Evolutionary conservation across 352 stramenopile species (phyloP), one percentile per base, ranked within the genome.

Genomic region (Phytophthora uliginosa): DNA sequence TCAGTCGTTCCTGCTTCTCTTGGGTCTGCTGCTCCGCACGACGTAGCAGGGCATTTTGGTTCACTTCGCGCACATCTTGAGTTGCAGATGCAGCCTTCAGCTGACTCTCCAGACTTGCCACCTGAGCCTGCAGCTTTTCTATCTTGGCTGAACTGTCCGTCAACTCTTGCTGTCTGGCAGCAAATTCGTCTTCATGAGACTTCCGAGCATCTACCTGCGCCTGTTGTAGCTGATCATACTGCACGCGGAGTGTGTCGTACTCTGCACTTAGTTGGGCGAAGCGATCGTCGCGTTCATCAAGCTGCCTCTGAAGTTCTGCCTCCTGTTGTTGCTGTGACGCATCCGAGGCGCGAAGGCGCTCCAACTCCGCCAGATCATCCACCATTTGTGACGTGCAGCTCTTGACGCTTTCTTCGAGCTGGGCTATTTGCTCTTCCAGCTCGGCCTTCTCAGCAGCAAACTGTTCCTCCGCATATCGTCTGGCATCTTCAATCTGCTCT

Each of bases 211-310:
- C 62, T 40, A 69, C 59, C 7, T 77, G 59, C 12, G 65, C 69
- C 20, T 64, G 66, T n/a, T 78, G 67, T 0, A 76, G 57, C 17
- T 81, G 71, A 52, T 91, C 50, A 33, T 78, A 83, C 6, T 82
- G 68, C 2, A 74, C 55, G 42, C 73, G 74, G 1, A 91, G 77
- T 2, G 58, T 69, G 53, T 92, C 82, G 61, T 89, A 93, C 69
- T 91, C 81, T 1, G 50, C 60, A 38, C 74, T 87, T 34, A 91
- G 74, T 55, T 92, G 84, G 0, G 72, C 54, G 56, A 91, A 93
- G 3, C 83, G 77, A 53, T 85, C 69, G 38, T 90, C 87, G 51
- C 76, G 63, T n/a, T 91, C 82, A 59, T 88, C 77, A 10, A 93
- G 56, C 59, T 88, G 80, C 31, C 74, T 66, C 54, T 90, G 83